phyloP scores from a whole-genome alignment of 352 stramenopile genomes.

The Pythium dissotocum region DNA sequence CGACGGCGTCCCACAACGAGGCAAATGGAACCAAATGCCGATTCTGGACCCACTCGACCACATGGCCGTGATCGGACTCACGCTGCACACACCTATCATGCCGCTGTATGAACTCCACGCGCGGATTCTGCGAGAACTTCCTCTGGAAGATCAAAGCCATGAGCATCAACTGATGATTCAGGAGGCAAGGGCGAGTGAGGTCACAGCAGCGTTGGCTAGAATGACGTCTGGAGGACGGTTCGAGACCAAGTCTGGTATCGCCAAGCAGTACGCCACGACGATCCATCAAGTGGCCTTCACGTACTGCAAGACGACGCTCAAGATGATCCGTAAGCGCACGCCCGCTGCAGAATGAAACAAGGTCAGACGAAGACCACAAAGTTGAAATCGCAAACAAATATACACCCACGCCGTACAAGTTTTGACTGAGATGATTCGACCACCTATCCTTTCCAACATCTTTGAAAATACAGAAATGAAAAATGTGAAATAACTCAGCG shows the following conservation, averaged over 20 bases:
- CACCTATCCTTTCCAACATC: too few relatives aligned
- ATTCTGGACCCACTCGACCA: slow-evolving; percentile 47
- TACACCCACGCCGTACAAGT: too few relatives aligned
- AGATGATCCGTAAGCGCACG: background rate
- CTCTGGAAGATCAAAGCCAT: background rate
- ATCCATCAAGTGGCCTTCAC: slow-evolving; percentile 20
- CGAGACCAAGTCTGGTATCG: slow-evolving; percentile 10
- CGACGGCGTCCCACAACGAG: slow-evolving; percentile 33
- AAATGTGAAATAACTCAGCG: too few relatives aligned
- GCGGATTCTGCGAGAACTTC: slow-evolving; percentile 10
- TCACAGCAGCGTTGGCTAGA: background rate
- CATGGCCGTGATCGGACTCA: slow-evolving; percentile 46
- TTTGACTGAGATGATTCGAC: too few relatives aligned
- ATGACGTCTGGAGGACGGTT: slow-evolving; percentile 2
- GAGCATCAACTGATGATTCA: background rate
- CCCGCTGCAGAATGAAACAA: too few relatives aligned
- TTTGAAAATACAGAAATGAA: too few relatives aligned
- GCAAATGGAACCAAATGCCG: slow-evolving; percentile 56
- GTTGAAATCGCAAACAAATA: too few relatives aligned
- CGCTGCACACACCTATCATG: slow-evolving; percentile 32
- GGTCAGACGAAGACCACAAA: too few relatives aligned
- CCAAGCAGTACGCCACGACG: slow-evolving; percentile 20
- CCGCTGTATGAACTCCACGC: slow-evolving; percentile 21
- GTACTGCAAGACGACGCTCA: slow-evolving; percentile 20
- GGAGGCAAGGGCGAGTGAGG: background rate